phyloP scores from a whole-genome alignment of 106 monocot species.

The Allium sativum region DNA sequence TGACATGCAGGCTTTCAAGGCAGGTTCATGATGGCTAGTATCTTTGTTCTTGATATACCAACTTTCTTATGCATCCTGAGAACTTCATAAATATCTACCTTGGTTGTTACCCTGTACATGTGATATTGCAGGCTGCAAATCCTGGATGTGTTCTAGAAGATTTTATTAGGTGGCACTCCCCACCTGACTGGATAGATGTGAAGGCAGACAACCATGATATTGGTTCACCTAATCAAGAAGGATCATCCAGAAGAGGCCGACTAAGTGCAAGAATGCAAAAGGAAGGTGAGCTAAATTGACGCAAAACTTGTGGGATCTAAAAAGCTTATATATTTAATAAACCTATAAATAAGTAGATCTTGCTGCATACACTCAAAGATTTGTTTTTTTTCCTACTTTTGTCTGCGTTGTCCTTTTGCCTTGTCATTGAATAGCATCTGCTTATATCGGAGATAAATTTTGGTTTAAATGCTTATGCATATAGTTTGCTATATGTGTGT shows the following conservation, averaged over 20 bases:
- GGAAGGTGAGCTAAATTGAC: constrained; percentile 34
- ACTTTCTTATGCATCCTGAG: neutral
- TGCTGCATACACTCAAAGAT: too few relatives aligned
- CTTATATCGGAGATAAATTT: too few relatives aligned
- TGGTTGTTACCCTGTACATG: too few relatives aligned
- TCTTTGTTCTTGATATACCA: constrained; percentile 2
- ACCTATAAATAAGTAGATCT: too few relatives aligned
- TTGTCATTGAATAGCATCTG: too few relatives aligned
- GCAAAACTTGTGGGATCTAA: too few relatives aligned
- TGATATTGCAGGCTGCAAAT: constrained; percentile 70
- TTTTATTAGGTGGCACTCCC: constrained; percentile 91
- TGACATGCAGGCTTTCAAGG: constrained; percentile 99
- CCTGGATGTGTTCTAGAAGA: constrained; percentile 91
- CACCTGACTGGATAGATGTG: constrained; percentile 75
- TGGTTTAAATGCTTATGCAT: too few relatives aligned
- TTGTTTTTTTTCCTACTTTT: too few relatives aligned
- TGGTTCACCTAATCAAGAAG: constrained; percentile 31
- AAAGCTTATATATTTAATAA: too few relatives aligned
- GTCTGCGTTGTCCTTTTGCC: too few relatives aligned
- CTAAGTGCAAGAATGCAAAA: constrained; percentile 80
- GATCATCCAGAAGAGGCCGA: constrained; percentile 52
- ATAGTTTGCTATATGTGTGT: too few relatives aligned
- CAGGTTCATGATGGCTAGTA: constrained; percentile 18
- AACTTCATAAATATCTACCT: too few relatives aligned
- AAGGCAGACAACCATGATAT: constrained; percentile 18